These are phyloP conservation scores for Fusarium secorum DNA, from an alignment of 2,329 filamentous ascomycete genomes.

Conservation along the genomic window DNA sequence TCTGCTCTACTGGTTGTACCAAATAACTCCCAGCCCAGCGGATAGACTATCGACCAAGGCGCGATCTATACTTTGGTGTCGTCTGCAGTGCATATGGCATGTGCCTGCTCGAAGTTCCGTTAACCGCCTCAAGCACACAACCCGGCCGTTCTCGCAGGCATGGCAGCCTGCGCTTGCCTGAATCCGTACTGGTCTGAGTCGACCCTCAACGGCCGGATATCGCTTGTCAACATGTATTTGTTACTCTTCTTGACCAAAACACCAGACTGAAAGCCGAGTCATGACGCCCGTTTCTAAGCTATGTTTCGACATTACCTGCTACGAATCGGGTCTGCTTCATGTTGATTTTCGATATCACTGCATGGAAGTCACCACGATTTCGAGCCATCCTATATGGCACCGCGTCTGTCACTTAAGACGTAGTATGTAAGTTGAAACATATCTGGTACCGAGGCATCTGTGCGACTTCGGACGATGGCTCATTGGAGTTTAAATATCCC, in stretches of 20 bases:
- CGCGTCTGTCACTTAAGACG: background rate
- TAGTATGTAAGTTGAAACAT: background rate
- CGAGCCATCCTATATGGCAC: background rate
- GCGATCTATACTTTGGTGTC: slow-evolving; percentile 4
- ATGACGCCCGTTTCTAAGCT: slow-evolving; percentile 4
- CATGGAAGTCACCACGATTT: background rate
- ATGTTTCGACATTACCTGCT: background rate
- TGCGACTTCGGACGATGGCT: slow-evolving; percentile 24
- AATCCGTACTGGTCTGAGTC: background rate
- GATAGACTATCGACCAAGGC: slow-evolving; percentile 14
- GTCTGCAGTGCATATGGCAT: slow-evolving; percentile 16
- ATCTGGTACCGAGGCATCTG: background rate
- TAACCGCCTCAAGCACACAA: slow-evolving; percentile 28
- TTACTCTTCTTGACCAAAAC: background rate
- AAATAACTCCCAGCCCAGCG: background rate
- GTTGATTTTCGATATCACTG: background rate
- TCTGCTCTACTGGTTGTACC: background rate
- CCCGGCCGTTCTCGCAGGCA: slow-evolving; percentile 13
- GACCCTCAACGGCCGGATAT: slow-evolving; percentile 9
- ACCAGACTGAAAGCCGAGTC: slow-evolving; percentile 10
- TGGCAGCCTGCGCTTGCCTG: slow-evolving; percentile 5
- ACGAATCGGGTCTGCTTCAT: background rate
- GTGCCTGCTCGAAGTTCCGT: slow-evolving; percentile 9
- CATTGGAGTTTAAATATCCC: slow-evolving; percentile 11
- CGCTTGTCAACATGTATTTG: background rate